Evolutionary conservation across 2,329 filamentous ascomycete species (phyloP).

Genomic region (Fusarium xylarioides): DNA sequence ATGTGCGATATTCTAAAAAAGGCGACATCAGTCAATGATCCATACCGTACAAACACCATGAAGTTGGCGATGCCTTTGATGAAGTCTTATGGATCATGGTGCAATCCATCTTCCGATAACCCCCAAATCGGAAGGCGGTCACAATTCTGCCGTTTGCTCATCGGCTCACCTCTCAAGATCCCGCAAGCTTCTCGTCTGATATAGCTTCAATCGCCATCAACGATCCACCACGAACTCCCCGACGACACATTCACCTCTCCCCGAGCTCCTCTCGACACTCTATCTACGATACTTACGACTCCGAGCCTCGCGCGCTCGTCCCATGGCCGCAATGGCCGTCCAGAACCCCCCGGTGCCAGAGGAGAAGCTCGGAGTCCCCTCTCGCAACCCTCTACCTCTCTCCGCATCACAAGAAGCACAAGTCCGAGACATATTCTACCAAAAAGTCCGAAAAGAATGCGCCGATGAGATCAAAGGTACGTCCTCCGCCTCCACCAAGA

Average conservation of each 20-base stretch:
- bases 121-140: slow-evolving; percentile 34
- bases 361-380: slow-evolving; percentile 59
- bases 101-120: neutral
- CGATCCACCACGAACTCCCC: neutral
- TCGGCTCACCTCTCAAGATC: slow-evolving; percentile 39
- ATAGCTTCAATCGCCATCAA: slow-evolving; percentile 18
- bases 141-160: slow-evolving; percentile 31
- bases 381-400: slow-evolving; percentile 82
- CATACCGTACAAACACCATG: fast-evolving
- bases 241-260: neutral
- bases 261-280: neutral
- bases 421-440: slow-evolving; percentile 82
- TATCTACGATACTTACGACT: neutral
- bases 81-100: neutral
- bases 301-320: slow-evolving; percentile 14
- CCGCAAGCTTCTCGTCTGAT: slow-evolving; percentile 41
- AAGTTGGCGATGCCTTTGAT: fast-evolving
- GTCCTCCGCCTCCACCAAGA: slow-evolving; percentile 8
- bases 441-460: slow-evolving; percentile 79
- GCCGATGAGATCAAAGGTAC: slow-evolving; percentile 80
- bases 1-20: fast-evolving
- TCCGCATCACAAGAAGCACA: slow-evolving; percentile 84
- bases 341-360: slow-evolving; percentile 48
- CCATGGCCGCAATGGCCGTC: slow-evolving; percentile 48
- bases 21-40: fast-evolving